phyloP scores from a whole-genome alignment of 2,329 filamentous ascomycete species.

The Hypoxylon sp. region DNA sequence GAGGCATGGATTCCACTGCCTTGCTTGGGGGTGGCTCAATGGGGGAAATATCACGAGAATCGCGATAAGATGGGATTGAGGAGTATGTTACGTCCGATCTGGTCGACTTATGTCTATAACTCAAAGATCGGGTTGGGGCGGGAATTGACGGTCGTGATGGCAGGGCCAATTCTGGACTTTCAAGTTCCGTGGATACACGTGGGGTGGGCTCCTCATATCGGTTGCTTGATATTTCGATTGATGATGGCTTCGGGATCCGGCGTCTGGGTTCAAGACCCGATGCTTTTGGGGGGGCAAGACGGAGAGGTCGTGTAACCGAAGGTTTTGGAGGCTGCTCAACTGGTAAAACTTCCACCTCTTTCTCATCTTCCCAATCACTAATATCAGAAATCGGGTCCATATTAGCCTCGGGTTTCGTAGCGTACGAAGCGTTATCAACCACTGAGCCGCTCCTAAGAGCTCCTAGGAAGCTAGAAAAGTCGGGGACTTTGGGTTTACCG shows the following conservation, averaged over 20 bases:
- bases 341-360: constrained; percentile 40
- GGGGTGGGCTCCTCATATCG: constrained; percentile 11
- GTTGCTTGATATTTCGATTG: constrained; percentile 4
- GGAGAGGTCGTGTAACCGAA: constrained; percentile 16
- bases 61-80: constrained; percentile 9
- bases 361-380: constrained; percentile 65
- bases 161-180: constrained; percentile 9
- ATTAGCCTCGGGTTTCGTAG: constrained; percentile 10
- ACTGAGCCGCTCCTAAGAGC: constrained; percentile 31
- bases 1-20: constrained; percentile 21
- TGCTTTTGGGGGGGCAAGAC: constrained; percentile 23
- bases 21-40: constrained; percentile 15
- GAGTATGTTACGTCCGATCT: constrained; percentile 5
- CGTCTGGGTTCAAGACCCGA: constrained; percentile 9
- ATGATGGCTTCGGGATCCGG: constrained; percentile 21
- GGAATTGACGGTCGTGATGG: not conserved
- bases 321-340: constrained; percentile 26
- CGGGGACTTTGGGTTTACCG: constrained; percentile 44
- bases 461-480: constrained; percentile 46
- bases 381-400: constrained; percentile 60
- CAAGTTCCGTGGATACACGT: constrained; percentile 9
- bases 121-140: not conserved
- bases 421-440: constrained; percentile 17
- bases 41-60: constrained; percentile 18
- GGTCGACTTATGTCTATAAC: constrained; percentile 1